Evolutionary conservation across 305 asterid species (phyloP).

Genomic region (Petunia hybrid): DNA sequence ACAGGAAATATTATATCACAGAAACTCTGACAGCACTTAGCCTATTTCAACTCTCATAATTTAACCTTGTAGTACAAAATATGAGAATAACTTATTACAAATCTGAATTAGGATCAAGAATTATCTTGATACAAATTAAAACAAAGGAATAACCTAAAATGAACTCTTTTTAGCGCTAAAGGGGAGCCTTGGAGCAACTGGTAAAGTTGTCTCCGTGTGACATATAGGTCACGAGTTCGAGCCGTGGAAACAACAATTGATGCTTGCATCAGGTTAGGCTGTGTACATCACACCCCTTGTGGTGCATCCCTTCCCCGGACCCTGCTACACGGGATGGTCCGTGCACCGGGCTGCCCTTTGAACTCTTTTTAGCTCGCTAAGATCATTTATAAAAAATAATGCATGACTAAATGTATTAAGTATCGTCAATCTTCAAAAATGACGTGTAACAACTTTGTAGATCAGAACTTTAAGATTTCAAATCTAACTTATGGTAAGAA

Average conservation of each 20-base stretch:
- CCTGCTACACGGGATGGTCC: no score
- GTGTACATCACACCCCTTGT: no score
- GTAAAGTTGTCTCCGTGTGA: no score
- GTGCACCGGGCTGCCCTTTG: no score
- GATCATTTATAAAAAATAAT: constrained; percentile 6
- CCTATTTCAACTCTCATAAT: constrained; percentile 8
- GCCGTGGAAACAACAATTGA: no score
- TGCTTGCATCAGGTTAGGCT: no score
- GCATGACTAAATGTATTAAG: neutral
- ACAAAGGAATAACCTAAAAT: neutral
- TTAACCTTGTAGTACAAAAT: neutral
- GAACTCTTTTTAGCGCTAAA: neutral
- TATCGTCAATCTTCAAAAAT: neutral
- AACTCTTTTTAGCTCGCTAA: constrained; percentile 5
- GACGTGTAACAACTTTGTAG: neutral
- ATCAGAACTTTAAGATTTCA: constrained; percentile 24
- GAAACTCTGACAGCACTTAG: neutral
- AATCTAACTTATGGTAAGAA: neutral
- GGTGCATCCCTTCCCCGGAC: no score
- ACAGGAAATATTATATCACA: constrained; percentile 8
- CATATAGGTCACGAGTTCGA: no score
- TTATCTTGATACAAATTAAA: constrained; percentile 17
- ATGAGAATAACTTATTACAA: neutral
- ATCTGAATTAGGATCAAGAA: neutral
- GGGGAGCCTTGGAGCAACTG: no score